Evolutionary conservation across 768 basidiomycete species (phyloP).

Genomic region (Podaxis sp.): DNA sequence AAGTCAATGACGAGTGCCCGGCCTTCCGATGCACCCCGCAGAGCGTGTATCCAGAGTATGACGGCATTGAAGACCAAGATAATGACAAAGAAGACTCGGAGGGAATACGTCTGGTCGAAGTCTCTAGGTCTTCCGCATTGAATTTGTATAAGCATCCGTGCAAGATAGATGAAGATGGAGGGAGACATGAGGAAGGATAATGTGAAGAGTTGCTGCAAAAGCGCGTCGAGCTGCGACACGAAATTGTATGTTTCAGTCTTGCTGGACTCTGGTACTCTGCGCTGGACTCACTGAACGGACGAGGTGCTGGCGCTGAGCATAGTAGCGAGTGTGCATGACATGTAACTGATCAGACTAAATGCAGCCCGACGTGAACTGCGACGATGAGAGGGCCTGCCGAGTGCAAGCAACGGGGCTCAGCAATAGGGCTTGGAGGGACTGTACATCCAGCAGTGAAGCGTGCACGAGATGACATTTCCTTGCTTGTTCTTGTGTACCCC

Average conservation of each 20-base stretch:
- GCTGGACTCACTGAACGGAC: conserved; percentile 56
- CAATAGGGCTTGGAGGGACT: background rate
- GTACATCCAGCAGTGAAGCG: background rate
- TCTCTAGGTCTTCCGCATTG: conserved; percentile 69
- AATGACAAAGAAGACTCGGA: conserved; percentile 66
- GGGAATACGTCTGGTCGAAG: conserved; percentile 59
- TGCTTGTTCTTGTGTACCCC: conserved; percentile 14
- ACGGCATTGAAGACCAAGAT: conserved; percentile 58
- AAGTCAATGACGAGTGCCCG: conserved; percentile 74
- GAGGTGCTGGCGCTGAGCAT: conserved; percentile 72
- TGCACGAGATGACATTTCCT: conserved; percentile 1
- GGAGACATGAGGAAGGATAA: conserved; percentile 80
- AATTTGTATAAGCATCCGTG: conserved; percentile 59
- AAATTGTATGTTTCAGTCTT: conserved; percentile 13
- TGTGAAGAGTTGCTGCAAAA: conserved; percentile 72
- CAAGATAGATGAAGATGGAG: conserved; percentile 53
- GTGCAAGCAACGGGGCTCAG: background rate
- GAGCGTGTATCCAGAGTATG: conserved; percentile 62
- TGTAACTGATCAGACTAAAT: conserved; percentile 23
- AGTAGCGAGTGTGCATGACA: conserved; percentile 61
- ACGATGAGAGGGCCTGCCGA: background rate
- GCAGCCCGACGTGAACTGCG: conserved; percentile 1
- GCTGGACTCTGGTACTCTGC: conserved; percentile 6
- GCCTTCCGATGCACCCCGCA: conserved; percentile 51
- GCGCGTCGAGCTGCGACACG: conserved; percentile 57